phyloP scores from a whole-genome alignment of 2,329 filamentous ascomycete species.

The Diaporthe helianthi region DNA sequence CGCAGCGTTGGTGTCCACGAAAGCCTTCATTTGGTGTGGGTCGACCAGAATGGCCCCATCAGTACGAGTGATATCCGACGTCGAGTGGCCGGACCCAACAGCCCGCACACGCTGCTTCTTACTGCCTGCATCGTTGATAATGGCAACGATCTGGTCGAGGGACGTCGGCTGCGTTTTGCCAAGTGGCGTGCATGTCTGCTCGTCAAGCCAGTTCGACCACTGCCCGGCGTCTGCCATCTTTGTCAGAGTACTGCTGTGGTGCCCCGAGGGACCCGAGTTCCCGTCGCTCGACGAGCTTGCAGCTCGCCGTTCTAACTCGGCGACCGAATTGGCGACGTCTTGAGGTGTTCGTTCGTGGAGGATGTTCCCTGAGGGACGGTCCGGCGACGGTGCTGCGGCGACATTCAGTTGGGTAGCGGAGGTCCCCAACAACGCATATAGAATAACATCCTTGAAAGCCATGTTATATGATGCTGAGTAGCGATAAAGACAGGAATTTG shows the following conservation, averaged over 20 bases:
- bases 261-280: not conserved
- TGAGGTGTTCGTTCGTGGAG: not conserved
- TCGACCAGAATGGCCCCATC: slow-evolving; percentile 37
- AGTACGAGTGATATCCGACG: slow-evolving; percentile 38
- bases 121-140: slow-evolving; percentile 36
- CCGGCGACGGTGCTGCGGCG: not conserved
- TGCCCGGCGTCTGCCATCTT: not conserved
- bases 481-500: too few relatives aligned
- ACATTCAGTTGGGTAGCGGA: not conserved
- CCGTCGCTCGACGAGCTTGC: not conserved
- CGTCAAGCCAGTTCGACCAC: slow-evolving; percentile 39
- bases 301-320: too few relatives aligned
- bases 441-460: not conserved
- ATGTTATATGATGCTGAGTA: not conserved
- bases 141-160: slow-evolving; percentile 37
- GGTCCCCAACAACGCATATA: not conserved
- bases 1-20: slow-evolving; percentile 36
- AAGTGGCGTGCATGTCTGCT: slow-evolving; percentile 37
- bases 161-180: slow-evolving; percentile 35
- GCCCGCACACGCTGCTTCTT: slow-evolving; percentile 38
- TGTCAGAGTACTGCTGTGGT: not conserved
- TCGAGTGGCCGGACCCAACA: slow-evolving; percentile 40
- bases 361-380: not conserved
- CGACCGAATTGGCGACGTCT: not conserved
- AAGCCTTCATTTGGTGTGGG: slow-evolving; percentile 34